These are phyloP conservation scores for Ulota crispa DNA, from an alignment of 225 moss, liverwort and hornwort genomes.

Conservation along the genomic window DNA sequence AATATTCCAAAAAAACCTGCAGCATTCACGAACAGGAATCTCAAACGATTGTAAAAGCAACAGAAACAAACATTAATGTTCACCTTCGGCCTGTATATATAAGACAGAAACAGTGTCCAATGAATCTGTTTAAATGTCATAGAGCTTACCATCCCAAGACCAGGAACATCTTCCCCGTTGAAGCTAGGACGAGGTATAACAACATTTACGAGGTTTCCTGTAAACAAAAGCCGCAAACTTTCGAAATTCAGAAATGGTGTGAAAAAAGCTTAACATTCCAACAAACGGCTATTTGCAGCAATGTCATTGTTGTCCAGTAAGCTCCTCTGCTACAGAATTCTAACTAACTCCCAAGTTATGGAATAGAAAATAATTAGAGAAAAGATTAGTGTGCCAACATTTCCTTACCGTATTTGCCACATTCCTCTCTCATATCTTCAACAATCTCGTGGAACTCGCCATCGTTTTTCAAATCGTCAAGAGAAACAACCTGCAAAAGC, in stretches of 20 bases:
- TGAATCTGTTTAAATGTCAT: not conserved
- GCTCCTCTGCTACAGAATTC: not conserved
- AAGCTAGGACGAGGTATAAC: constrained; percentile 76
- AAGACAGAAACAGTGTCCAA: not conserved
- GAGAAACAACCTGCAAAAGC: constrained; percentile 68
- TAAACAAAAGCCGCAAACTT: not conserved
- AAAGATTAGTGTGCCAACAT: not conserved
- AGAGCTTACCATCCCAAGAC: constrained; percentile 73
- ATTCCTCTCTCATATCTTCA: constrained; percentile 96
- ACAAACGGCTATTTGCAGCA: not conserved
- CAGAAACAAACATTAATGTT: not conserved
- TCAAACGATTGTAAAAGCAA: not conserved
- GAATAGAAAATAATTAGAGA: not conserved
- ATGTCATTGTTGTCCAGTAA: not conserved
- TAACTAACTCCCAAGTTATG: not conserved
- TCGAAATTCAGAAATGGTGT: not conserved
- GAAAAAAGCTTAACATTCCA: not conserved
- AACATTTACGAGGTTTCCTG: constrained; percentile 71
- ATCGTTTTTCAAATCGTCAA: constrained; percentile 87
- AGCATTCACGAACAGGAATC: not conserved
- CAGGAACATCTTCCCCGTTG: constrained; percentile 67
- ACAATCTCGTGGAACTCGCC: constrained; percentile 82
- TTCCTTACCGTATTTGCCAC: constrained; percentile 83
- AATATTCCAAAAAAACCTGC: constrained; percentile 87
- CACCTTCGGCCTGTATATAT: rapidly evolving